Evolutionary conservation across 164 flowering plant species (phyloP), one percentile per base, ranked within the genome.

Genomic region (Tetrastigma voinierianum): DNA sequence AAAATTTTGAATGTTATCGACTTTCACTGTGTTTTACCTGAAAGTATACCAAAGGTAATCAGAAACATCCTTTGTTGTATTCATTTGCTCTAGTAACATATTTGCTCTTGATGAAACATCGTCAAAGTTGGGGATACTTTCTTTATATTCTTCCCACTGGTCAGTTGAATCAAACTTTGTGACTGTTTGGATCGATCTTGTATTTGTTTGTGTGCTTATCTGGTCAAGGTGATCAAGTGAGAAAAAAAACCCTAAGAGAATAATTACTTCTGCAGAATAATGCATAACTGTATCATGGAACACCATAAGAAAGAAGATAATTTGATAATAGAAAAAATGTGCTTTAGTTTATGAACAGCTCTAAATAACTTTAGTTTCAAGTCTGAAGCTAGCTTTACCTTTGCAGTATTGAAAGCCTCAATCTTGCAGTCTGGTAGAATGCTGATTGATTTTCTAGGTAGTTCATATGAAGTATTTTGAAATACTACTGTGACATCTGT

Each of bases 41-140:
- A 80, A 61, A 62, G 89, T 86, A 69, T 93, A 89, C 98, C 98
- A 93, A 51, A 87, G 84, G 64, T 87, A 87, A 66, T 87, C 91
- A 19, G 91, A 79, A 51, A 47, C 20, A 63, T 87, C 92, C 67
- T 84, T 85, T 13, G 92, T 85, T 25, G 76, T 78, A 46, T 71
- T 78, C 78, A 74, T 81, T 1, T 87, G 92, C 65, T 87, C 92
- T 46, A 85, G 46, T 58, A 87, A 72, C 0, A 13, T 20, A 25
- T 78, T 67, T 57, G 84, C 74, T 69, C 77, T 71, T 14, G 81
- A 12, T 12, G 80, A 64, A 20, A 87, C 78, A 3, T 74, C 56
- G 5, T 75, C 77, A 61, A 69, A 84, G 46, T 20, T 70, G 16
- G 81, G 80, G 15, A 81, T 53, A 0, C 53, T 55, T 66, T 87